Conservation (phyloP, 306 rosid species). For the Quercus variabilis region DNA sequence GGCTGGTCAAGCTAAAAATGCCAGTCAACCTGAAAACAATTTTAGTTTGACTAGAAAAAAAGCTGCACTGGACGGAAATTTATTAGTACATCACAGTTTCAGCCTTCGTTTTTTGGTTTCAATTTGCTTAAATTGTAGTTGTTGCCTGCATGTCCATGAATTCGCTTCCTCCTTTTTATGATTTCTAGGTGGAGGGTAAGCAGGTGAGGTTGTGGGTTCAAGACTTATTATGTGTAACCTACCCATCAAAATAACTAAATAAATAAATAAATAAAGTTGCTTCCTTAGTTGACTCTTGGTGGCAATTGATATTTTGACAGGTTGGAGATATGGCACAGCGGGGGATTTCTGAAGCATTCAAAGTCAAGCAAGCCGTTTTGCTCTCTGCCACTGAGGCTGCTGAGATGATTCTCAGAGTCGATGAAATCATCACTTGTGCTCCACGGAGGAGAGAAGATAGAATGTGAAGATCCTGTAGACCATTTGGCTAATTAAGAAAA, state of each 20-base stretch:
- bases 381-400: constrained; percentile 95
- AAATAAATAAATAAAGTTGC: neutral
- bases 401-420: constrained; percentile 98
- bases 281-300: neutral
- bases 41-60: no score
- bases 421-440: constrained; percentile 95
- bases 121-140: neutral
- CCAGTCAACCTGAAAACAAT: no score
- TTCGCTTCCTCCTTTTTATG: neutral
- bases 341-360: constrained; percentile 84
- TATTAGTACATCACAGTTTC: neutral
- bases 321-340: constrained; percentile 86
- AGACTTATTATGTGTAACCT: no score
- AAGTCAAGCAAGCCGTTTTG: constrained; percentile 91
- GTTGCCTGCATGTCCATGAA: neutral
- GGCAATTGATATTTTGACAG: constrained; percentile 30
- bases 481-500: neutral
- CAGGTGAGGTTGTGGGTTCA: no score
- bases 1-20: no score
- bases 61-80: no score
- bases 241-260: no score
- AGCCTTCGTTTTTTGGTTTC: neutral
- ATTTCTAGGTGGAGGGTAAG: no score
- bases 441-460: constrained; percentile 93
- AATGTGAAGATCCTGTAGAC: constrained; percentile 49